These are phyloP conservation scores for Microcyclosporella mali DNA, from an alignment of 2,329 filamentous ascomycete genomes.

Conservation along the genomic window DNA sequence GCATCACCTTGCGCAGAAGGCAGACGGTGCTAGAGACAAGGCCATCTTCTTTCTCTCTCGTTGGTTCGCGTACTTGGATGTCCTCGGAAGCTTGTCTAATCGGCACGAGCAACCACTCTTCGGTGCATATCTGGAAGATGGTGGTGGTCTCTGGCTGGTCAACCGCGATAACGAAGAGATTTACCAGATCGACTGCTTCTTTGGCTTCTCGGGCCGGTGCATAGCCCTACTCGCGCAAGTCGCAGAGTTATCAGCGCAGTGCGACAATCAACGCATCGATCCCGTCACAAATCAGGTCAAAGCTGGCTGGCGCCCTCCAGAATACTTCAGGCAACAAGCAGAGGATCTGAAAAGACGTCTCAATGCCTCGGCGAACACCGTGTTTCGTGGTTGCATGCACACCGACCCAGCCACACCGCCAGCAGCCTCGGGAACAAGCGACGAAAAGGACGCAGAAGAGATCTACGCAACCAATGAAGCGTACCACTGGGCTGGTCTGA, in stretches of 20 bases:
- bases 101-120: slow-evolving; percentile 39
- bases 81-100: slow-evolving; percentile 62
- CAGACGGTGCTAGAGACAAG: slow-evolving; percentile 43
- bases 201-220: slow-evolving; percentile 69
- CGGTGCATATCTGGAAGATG: slow-evolving; percentile 35
- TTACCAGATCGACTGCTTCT: slow-evolving; percentile 70
- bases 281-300: slow-evolving; percentile 43
- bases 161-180: slow-evolving; percentile 31
- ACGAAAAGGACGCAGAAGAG: slow-evolving; percentile 54
- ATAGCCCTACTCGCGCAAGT: slow-evolving; percentile 66
- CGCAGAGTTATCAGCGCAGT: slow-evolving; percentile 62
- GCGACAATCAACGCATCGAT: slow-evolving; percentile 60
- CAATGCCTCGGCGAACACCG: slow-evolving; percentile 44
- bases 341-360: slow-evolving; percentile 57
- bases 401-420: slow-evolving; percentile 34
- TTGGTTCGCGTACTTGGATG: slow-evolving; percentile 80
- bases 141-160: slow-evolving; percentile 31
- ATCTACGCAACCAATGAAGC: slow-evolving; percentile 68
- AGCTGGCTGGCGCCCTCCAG: slow-evolving; percentile 53
- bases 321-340: slow-evolving; percentile 51
- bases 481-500: slow-evolving; percentile 71
- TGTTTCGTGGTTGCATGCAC: slow-evolving; percentile 41
- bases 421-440: slow-evolving; percentile 27
- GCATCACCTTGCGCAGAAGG: slow-evolving; percentile 36
- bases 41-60: slow-evolving; percentile 68